phyloP scores from a whole-genome alignment of 805 yeast species.

The Cyberlindnera maritima region DNA sequence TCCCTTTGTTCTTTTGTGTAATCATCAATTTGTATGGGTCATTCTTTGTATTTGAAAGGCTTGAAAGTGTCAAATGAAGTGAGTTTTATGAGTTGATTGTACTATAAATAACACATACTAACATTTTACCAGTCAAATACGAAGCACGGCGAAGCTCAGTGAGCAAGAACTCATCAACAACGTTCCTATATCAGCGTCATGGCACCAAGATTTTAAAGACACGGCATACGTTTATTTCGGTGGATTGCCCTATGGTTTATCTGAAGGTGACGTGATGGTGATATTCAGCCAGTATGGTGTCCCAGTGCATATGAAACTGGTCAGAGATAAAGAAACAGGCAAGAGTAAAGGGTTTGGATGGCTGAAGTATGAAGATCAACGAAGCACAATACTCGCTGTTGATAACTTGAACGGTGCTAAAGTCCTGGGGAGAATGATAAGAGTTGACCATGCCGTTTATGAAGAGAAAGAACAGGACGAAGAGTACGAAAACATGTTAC shows the following conservation, averaged over 20 bases:
- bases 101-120: background rate
- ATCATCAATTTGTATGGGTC: too few species aligned
- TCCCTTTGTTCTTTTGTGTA: too few species aligned
- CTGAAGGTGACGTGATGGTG: constrained; percentile 71
- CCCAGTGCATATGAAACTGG: constrained; percentile 71
- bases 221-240: constrained; percentile 79
- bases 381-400: constrained; percentile 79
- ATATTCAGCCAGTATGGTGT: constrained; percentile 89
- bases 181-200: constrained; percentile 62
- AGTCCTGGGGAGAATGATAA: constrained; percentile 46
- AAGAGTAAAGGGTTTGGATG: constrained; percentile 75
- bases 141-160: constrained; percentile 51
- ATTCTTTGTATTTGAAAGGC: too few species aligned
- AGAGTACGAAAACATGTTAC: constrained; percentile 41
- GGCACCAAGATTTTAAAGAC: constrained; percentile 85
- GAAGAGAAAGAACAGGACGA: constrained; percentile 50
- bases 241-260: constrained; percentile 57
- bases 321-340: constrained; percentile 64
- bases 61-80: too few species aligned
- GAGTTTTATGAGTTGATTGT: too few species aligned
- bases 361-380: constrained; percentile 77
- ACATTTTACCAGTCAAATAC: background rate
- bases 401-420: constrained; percentile 79
- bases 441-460: constrained; percentile 73
- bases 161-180: constrained; percentile 64